Conservation (phyloP, 257 asterid species). For the Solanum piurae region DNA sequence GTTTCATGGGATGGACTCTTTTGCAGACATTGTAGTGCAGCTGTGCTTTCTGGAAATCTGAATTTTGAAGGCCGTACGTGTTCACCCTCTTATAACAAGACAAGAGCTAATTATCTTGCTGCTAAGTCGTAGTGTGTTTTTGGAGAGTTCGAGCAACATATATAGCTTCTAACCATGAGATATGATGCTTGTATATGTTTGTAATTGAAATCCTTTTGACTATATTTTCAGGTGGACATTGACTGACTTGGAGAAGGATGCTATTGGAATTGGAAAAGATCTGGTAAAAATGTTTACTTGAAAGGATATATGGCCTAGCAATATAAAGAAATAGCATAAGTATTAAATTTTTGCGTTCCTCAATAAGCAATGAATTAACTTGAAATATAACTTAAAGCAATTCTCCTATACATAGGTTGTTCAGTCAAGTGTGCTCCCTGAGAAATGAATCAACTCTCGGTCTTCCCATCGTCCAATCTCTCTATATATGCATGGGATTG, state of each 20-base stretch:
- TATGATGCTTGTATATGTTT: neutral
- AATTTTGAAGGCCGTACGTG: slow-evolving; percentile 80
- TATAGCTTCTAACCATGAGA: too few species aligned
- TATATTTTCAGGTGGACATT: slow-evolving; percentile 55
- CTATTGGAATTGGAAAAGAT: slow-evolving; percentile 81
- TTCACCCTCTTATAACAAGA: slow-evolving; percentile 55
- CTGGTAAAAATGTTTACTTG: slow-evolving; percentile 58
- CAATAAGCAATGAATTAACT: neutral
- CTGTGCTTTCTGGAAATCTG: slow-evolving; percentile 85
- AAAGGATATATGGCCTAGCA: slow-evolving; percentile 31
- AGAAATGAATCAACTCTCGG: too few species aligned
- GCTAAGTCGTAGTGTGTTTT: too few species aligned
- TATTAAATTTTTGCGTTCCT: neutral
- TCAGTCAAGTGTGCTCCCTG: slow-evolving; percentile 8
- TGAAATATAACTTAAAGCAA: neutral
- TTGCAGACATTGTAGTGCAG: slow-evolving; percentile 75
- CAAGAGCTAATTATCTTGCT: slow-evolving; percentile 67
- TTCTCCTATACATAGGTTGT: slow-evolving; percentile 43
- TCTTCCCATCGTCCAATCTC: too few species aligned
- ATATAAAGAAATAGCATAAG: slow-evolving; percentile 76
- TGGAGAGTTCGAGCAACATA: too few species aligned
- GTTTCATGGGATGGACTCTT: too few species aligned
- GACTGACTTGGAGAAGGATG: slow-evolving; percentile 69
- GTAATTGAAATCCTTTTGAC: too few species aligned
- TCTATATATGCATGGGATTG: too few species aligned